These are phyloP conservation scores for Blastobotrys ciferrii DNA, from an alignment of 1,139 yeast species.

Conservation along the genomic window DNA sequence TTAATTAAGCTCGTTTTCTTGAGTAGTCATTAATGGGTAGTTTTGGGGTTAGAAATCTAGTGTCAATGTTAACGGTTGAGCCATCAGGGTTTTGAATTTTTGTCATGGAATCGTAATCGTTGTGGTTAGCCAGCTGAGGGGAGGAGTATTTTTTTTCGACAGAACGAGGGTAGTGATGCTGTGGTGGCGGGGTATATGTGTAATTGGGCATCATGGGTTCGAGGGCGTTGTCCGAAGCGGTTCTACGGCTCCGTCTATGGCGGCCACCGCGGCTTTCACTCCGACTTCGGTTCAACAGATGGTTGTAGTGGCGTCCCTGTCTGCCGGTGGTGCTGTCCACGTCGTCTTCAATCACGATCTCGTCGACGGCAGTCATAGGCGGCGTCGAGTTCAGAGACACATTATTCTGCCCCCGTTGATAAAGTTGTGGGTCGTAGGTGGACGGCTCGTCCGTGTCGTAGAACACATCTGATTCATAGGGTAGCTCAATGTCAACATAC, in stretches of 20 bases:
- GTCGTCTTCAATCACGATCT: conserved; percentile 1
- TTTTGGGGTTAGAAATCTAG: neutral
- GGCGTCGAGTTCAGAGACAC: neutral
- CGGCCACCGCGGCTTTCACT: neutral
- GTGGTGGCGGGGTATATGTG: neutral
- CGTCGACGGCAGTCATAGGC: neutral
- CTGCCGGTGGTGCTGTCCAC: neutral
- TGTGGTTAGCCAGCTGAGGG: neutral
- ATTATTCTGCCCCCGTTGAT: neutral
- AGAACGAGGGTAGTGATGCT: neutral
- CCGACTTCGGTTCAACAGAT: neutral
- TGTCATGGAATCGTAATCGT: neutral
- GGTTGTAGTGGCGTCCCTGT: neutral
- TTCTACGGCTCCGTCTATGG: neutral
- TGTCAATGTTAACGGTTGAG: neutral
- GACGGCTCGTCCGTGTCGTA: conserved; percentile 1
- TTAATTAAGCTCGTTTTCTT: neutral
- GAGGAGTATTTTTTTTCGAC: neutral
- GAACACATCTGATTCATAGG: neutral
- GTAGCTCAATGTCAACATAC: neutral
- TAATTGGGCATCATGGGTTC: neutral
- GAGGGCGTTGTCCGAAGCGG: conserved; percentile 1
- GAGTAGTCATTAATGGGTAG: neutral
- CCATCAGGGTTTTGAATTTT: conserved; percentile 1
- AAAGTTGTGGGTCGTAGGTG: neutral